Conservation (phyloP, 805 yeast genomes). For the Candida sithepensis region DNA sequence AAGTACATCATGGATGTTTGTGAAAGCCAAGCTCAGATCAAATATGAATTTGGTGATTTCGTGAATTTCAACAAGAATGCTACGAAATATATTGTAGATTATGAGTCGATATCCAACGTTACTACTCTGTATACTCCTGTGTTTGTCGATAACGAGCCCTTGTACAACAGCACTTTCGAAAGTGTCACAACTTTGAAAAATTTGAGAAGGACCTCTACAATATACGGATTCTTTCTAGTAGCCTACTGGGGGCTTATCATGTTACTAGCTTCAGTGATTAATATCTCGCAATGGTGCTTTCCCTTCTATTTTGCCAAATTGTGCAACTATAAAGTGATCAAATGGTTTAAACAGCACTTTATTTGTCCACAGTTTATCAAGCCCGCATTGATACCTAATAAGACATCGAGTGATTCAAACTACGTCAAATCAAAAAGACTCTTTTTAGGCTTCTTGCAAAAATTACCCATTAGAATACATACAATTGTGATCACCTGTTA, state of each 20-base stretch:
- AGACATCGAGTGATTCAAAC: conserved; percentile 1
- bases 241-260: conserved; percentile 33
- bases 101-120: conserved; percentile 9
- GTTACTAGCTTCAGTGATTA: conserved; percentile 22
- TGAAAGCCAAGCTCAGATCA: conserved; percentile 28
- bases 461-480: conserved; percentile 33
- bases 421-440: conserved; percentile 4
- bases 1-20: conserved; percentile 33
- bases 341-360: conserved; percentile 32
- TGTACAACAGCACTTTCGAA: conserved; percentile 25
- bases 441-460: conserved; percentile 12
- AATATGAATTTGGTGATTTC: conserved; percentile 27
- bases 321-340: conserved; percentile 17
- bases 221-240: conserved; percentile 26
- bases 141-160: conserved; percentile 17
- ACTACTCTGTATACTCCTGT: conserved; percentile 25
- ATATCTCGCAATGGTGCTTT: conserved; percentile 33
- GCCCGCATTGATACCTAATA: conserved; percentile 12
- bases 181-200: conserved; percentile 27
- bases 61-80: conserved; percentile 28
- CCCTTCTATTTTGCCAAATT: conserved; percentile 27
- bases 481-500: conserved; percentile 28
- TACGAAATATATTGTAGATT: conserved; percentile 15
- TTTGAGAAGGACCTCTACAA: conserved; percentile 30
- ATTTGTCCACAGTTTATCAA: conserved; percentile 30